Evolutionary conservation across 352 stramenopile species (phyloP).

Genomic region (Phytophthora kernoviae): DNA sequence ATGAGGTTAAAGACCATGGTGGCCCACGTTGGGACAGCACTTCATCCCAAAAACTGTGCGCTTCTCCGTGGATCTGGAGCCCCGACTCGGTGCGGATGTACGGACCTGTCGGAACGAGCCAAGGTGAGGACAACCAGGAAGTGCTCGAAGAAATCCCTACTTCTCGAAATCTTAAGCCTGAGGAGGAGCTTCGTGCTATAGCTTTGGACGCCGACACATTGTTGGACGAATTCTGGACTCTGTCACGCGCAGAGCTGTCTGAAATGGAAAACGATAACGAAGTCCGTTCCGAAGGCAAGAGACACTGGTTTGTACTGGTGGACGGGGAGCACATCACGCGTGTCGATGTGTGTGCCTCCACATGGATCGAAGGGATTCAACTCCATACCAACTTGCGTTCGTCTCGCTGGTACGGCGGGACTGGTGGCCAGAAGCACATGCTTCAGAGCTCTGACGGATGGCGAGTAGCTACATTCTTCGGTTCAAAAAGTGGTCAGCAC

Average conservation of each 20-base stretch:
- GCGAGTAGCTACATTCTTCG: conserved; percentile 44
- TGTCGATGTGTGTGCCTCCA: conserved; percentile 42
- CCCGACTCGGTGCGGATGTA: conserved; percentile 24
- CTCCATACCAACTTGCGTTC: conserved; percentile 51
- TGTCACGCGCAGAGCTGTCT: not conserved
- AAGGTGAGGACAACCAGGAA: conserved; percentile 35
- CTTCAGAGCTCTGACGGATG: conserved; percentile 34
- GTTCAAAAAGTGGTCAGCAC: conserved; percentile 30
- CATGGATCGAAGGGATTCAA: conserved; percentile 51
- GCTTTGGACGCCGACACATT: too few species aligned
- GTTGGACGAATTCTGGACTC: too few species aligned
- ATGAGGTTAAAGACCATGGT: too few species aligned
- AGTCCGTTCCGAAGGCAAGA: conserved; percentile 10
- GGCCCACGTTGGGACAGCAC: conserved; percentile 51
- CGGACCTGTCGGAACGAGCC: conserved; percentile 36
- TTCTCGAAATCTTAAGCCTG: too few species aligned
- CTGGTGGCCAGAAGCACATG: conserved; percentile 37
- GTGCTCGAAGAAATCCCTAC: conserved; percentile 13
- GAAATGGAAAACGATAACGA: conserved; percentile 19
- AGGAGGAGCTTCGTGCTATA: too few species aligned
- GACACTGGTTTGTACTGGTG: conserved; percentile 35
- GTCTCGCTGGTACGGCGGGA: conserved; percentile 50
- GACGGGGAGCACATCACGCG: conserved; percentile 40
- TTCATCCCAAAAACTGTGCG: conserved; percentile 37
- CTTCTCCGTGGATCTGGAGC: conserved; percentile 45